Evolutionary conservation across 306 rosid genomes (phyloP), one percentile per base, ranked within the genome.

Genomic region (Aeschynomene evenia): DNA sequence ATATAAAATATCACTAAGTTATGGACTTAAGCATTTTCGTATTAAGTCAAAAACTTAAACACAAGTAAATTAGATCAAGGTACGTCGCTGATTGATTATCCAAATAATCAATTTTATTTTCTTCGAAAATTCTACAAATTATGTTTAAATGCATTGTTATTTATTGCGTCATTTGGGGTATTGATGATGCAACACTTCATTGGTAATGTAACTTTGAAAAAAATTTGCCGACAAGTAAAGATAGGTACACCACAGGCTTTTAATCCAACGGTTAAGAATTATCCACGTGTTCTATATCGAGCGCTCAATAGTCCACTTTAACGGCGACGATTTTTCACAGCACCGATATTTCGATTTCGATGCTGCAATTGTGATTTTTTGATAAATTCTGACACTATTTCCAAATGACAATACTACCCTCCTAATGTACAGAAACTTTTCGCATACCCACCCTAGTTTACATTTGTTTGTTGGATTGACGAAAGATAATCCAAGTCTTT

Each of bases 291-390:
- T 66, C 9, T 36, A 6, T 22, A 53, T 50, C 59, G 29, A 39
- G 10, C 63, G 28, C 37, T n/a, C n/a, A 18, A 11, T 2, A 2
- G 10, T 20, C 21, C 39, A 2, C 75, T 66, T 86, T 70, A 80
- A 88, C 95, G 91, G 85, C 89, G 86, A 71, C 91, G 89, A 77
- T 72, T 79, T 79, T 86, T 48, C 74, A 76, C 92, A 72, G 61
- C 48, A 0, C 22, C 31, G 2, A 70, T 49, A 49, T 50, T 49
- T 50, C 55, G 50, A 55, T 45, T 23, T 48, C 68, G 54, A 45
- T 23, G 46, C 55, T 43, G 29, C 52, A 24, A 4, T 33, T 40
- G n/a, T 29, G 45, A 40, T 40, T 48, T 34, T 24, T 1, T 1
- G 54, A 48, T 52, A 68, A 22, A 5, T 21, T 54, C 21, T 20